Percentiles rank a stretch among this genome's conserved stretches.
Conservation (phyloP, 1,139 yeast species). For the Candida glucosophila region DNA sequence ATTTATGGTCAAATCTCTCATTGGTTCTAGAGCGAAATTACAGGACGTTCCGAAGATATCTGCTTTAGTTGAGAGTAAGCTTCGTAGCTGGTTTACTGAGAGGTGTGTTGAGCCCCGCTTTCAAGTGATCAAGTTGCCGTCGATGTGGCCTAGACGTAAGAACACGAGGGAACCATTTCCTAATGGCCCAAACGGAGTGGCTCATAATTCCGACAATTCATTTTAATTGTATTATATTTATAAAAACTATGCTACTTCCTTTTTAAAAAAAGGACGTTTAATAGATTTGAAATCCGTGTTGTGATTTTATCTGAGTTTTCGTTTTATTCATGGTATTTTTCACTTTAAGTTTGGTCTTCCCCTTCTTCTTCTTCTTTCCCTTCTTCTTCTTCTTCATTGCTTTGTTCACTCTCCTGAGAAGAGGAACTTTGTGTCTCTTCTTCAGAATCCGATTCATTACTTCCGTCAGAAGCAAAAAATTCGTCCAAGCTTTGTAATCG, state of each 20-base stretch:
- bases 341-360: conserved; percentile 1
- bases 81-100: conserved; percentile 86
- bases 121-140: conserved; percentile 76
- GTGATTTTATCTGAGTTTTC: conserved; percentile 5
- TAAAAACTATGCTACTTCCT: not conserved
- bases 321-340: not conserved
- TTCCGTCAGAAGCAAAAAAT: conserved; percentile 57
- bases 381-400: conserved; percentile 11
- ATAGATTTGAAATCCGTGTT: conserved; percentile 6
- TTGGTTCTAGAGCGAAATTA: conserved; percentile 86
- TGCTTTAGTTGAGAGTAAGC: conserved; percentile 69
- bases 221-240: too few species aligned
- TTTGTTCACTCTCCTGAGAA: conserved; percentile 17
- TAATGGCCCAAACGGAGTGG: conserved; percentile 5
- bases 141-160: conserved; percentile 82
- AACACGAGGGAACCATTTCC: conserved; percentile 44
- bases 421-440: conserved; percentile 12
- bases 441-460: conserved; percentile 15
- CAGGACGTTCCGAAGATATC: conserved; percentile 93
- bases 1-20: conserved; percentile 74
- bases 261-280: not conserved
- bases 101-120: conserved; percentile 91
- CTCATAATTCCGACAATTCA: not conserved
- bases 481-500: conserved; percentile 77
- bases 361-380: conserved; percentile 6